A percentile compares a stretch with the other conserved stretches of the same genome.
Conservation (phyloP, 768 basidiomycete genomes). For the Leucocoprinus sp. region DNA sequence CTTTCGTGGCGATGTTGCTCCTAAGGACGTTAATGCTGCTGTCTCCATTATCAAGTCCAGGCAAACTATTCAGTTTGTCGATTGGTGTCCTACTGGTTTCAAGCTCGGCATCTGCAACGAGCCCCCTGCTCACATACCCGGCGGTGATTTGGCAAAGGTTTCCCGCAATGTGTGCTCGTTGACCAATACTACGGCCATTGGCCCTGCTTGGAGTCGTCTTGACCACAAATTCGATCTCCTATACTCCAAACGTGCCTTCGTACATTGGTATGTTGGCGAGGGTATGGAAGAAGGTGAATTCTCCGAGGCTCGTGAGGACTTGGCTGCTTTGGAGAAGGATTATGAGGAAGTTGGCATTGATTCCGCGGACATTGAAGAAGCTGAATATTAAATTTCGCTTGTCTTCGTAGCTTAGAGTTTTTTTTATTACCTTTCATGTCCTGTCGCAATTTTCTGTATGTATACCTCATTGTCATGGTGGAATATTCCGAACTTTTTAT, state of each 20-base stretch:
- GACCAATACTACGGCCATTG: conserved; percentile 90
- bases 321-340: conserved; percentile 94
- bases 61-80: conserved; percentile 96
- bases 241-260: conserved; percentile 92
- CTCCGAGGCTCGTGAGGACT: conserved; percentile 95
- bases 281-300: conserved; percentile 99
- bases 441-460: conserved; percentile 21
- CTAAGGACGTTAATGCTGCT: conserved; percentile 91
- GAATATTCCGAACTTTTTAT: conserved; percentile 21
- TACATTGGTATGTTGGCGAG: conserved; percentile 96
- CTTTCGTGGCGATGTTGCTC: conserved; percentile 94
- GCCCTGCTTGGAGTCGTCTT: conserved; percentile 84
- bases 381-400: conserved; percentile 39
- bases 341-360: conserved; percentile 85
- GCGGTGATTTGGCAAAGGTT: conserved; percentile 91
- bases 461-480: conserved; percentile 21
- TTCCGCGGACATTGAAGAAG: conserved; percentile 66
- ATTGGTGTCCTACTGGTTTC: conserved; percentile 98
- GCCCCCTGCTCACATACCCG: conserved; percentile 84
- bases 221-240: conserved; percentile 99
- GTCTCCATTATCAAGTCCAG: conserved; percentile 95
- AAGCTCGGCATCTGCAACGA: conserved; percentile 99
- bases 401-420: conserved; percentile 12
- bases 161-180: conserved; percentile 96
- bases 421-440: conserved; percentile 15